These are phyloP conservation scores for Cetraspora pellucida DNA, from an alignment of 192 early-diverging fungal species.

Conservation along the genomic window DNA sequence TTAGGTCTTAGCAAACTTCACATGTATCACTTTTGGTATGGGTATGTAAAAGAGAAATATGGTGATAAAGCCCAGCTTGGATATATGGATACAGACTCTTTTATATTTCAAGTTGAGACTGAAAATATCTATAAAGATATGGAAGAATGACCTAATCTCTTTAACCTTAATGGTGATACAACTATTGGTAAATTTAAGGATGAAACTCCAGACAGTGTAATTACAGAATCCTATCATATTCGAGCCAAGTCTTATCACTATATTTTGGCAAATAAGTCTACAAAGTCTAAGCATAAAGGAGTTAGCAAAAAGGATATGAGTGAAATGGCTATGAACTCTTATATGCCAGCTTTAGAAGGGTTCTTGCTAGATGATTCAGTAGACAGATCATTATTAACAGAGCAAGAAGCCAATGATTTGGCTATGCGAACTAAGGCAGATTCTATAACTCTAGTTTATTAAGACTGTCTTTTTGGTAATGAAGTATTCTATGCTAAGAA, in stretches of 20 bases:
- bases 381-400: no score
- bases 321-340: slow-evolving; percentile 8
- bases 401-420: no score
- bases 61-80: neutral
- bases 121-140: slow-evolving; percentile 28
- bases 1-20: slow-evolving; percentile 9
- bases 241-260: slow-evolving; percentile 1
- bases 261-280: slow-evolving; percentile 3
- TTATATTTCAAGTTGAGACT: neutral
- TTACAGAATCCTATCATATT: slow-evolving; percentile 6
- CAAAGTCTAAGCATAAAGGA: neutral
- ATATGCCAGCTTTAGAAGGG: neutral
- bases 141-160: slow-evolving; percentile 7
- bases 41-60: slow-evolving; percentile 19
- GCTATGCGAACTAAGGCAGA: no score
- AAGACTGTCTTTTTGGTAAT: neutral
- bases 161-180: neutral
- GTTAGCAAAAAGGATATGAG: slow-evolving; percentile 5
- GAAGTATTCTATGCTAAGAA: slow-evolving; percentile 13
- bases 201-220: neutral
- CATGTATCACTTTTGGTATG: slow-evolving; percentile 16
- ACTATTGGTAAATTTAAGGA: neutral
- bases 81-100: neutral
- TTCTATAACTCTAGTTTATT: neutral
- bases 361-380: no score